Evolutionary conservation across 768 basidiomycete genomes (phyloP).

Genomic region (Collybia sordida): DNA sequence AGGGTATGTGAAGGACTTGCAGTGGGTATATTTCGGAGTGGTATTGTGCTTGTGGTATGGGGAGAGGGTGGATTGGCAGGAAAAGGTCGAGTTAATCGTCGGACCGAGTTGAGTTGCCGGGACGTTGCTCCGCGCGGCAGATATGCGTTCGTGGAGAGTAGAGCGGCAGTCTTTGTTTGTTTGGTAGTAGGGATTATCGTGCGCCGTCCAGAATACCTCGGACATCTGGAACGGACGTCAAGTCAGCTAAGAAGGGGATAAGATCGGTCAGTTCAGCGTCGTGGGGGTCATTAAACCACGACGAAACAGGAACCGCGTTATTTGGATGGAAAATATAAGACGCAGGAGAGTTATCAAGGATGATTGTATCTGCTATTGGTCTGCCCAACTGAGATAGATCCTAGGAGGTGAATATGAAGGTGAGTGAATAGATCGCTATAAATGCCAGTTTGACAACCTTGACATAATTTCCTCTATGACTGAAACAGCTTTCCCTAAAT

Average conservation of each 20-base stretch:
- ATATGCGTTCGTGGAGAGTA: neutral
- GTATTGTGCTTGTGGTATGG: conserved; percentile 1
- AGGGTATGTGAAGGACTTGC: conserved; percentile 12
- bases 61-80: neutral
- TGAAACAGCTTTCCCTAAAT: conserved; percentile 97
- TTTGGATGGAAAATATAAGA: conserved; percentile 99
- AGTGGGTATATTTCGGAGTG: conserved; percentile 10
- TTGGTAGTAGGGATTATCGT: conserved; percentile 39
- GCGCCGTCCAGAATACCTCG: conserved; percentile 86
- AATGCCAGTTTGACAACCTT: conserved; percentile 60
- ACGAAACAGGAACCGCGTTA: conserved; percentile 97
- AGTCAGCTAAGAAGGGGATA: conserved; percentile 89
- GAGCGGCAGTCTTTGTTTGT: neutral
- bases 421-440: neutral
- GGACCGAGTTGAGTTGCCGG: neutral
- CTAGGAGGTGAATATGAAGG: conserved; percentile 35
- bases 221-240: conserved; percentile 83
- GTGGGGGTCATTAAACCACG: conserved; percentile 99
- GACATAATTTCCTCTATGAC: conserved; percentile 98
- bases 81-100: too few species aligned
- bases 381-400: conserved; percentile 97
- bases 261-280: conserved; percentile 96
- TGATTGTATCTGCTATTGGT: conserved; percentile 90
- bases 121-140: neutral
- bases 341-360: conserved; percentile 98